A percentile compares a stretch with the other conserved stretches of the same genome.
Conservation (phyloP, 2,329 filamentous ascomycete species). For the Fusarium globosum region DNA sequence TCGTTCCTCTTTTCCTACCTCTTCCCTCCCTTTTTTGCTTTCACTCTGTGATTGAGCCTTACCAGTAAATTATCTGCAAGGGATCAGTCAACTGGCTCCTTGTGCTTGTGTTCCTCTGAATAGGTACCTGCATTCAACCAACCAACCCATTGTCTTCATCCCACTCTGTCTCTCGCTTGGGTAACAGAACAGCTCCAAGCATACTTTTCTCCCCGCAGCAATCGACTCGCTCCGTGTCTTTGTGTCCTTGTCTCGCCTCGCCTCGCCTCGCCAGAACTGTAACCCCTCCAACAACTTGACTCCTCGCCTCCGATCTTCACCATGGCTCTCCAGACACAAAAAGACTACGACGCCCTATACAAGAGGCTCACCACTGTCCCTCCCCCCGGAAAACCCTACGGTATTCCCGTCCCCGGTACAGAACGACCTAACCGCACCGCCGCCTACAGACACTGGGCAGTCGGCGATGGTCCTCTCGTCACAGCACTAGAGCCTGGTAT, state of each 20-base stretch:
- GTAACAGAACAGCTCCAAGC: constrained; percentile 16
- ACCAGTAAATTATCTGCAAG: constrained; percentile 4
- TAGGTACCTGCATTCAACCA: constrained; percentile 5
- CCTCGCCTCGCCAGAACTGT: constrained; percentile 21
- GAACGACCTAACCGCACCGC: constrained; percentile 77
- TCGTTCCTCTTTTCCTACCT: constrained; percentile 8
- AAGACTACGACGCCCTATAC: constrained; percentile 54
- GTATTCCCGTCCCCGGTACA: constrained; percentile 79
- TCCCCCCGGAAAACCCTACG: constrained; percentile 81
- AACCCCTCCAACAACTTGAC: constrained; percentile 14
- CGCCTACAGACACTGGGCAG: constrained; percentile 86
- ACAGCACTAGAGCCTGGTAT: constrained; percentile 77
- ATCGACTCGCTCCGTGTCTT: constrained; percentile 8
- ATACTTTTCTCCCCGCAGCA: constrained; percentile 10
- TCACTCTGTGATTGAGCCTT: constrained; percentile 2
- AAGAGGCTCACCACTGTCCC: constrained; percentile 70
- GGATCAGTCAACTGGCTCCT: neutral
- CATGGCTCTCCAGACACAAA: constrained; percentile 49
- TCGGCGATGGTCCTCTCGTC: constrained; percentile 76
- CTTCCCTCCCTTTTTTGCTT: constrained; percentile 5
- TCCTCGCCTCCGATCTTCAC: constrained; percentile 20
- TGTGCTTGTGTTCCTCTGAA: constrained; percentile 29
- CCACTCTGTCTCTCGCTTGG: neutral
- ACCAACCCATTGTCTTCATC: constrained; percentile 1
- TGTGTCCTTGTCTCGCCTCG: constrained; percentile 25